Conservation (phyloP, 108 stramenopile species). For the Epithemia pelagica region DNA sequence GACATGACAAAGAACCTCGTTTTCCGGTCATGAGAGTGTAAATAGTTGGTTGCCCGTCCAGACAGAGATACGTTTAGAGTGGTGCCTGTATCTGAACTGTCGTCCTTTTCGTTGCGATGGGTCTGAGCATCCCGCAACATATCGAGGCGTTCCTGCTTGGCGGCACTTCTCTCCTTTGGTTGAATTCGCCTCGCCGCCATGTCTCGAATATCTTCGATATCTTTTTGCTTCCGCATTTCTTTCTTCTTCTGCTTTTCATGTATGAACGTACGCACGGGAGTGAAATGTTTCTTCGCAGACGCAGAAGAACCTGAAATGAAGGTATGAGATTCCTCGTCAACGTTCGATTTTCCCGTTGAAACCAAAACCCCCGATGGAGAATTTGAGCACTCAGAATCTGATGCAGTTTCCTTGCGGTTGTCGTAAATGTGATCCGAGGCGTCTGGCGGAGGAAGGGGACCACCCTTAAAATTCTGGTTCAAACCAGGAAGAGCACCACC, state of each 20-base stretch:
- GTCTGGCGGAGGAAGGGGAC: not conserved
- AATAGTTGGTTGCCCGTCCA: not conserved
- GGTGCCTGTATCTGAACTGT: not conserved
- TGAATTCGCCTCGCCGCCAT: not conserved
- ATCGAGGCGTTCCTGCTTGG: not conserved
- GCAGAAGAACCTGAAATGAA: not conserved
- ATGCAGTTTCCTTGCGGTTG: not conserved
- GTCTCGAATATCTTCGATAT: not conserved
- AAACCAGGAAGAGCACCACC: conserved; percentile 8
- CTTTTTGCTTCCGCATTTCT: not conserved
- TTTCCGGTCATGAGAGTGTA: not conserved
- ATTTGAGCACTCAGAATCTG: too few relatives aligned
- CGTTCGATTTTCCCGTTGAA: not conserved
- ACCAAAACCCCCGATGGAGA: too few relatives aligned
- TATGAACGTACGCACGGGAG: not conserved
- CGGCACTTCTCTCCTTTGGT: not conserved
- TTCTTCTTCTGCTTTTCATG: not conserved
- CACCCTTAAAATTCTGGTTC: conserved; percentile 6
- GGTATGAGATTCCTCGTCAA: not conserved
- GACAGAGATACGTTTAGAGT: not conserved
- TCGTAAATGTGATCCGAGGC: not conserved
- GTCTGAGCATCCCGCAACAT: not conserved
- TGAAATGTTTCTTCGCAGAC: not conserved
- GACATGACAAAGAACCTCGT: not conserved
- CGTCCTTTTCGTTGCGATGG: not conserved